Percentiles rank a stretch among this genome's conserved stretches.
phyloP scores from a whole-genome alignment of 2,329 filamentous ascomycete species.

The Byssoonygena ceratinophila region DNA sequence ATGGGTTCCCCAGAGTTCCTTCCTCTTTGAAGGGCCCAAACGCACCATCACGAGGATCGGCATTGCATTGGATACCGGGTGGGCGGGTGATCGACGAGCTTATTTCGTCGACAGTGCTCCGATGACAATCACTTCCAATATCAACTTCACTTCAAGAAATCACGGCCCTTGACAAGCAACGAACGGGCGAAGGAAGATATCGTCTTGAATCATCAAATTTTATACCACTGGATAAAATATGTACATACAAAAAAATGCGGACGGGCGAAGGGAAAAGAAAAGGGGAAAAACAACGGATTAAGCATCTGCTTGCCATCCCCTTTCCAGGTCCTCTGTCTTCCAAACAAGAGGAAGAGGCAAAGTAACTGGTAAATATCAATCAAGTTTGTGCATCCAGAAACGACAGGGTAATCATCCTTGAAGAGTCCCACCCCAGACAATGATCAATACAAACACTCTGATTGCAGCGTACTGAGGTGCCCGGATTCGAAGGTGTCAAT shows the following conservation, averaged over 20 bases:
- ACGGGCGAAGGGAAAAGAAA: not conserved
- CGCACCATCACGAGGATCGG: not conserved
- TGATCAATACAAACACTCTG: not conserved
- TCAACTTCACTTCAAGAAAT: no score
- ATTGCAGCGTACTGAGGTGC: not conserved
- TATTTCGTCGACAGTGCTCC: not conserved
- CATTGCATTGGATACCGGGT: not conserved
- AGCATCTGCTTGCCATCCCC: not conserved
- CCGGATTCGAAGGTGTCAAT: not conserved
- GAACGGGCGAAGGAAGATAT: not conserved
- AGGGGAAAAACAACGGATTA: not conserved
- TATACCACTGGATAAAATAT: constrained; percentile 1
- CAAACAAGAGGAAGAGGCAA: not conserved
- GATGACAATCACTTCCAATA: not conserved
- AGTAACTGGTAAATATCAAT: not conserved
- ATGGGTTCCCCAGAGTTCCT: not conserved
- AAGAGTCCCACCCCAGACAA: not conserved
- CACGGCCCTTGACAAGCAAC: not conserved
- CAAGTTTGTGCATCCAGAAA: constrained; percentile 6
- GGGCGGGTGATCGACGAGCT: constrained; percentile 5
- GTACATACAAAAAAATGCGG: not conserved
- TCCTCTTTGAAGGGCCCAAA: not conserved
- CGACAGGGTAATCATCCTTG: not conserved
- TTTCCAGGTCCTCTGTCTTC: constrained; percentile 1
- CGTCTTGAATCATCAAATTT: not conserved